Evolutionary conservation across 108 stramenopile species (phyloP), one percentile per base, ranked within the genome.

Genomic region (Bacterosira constricta): DNA sequence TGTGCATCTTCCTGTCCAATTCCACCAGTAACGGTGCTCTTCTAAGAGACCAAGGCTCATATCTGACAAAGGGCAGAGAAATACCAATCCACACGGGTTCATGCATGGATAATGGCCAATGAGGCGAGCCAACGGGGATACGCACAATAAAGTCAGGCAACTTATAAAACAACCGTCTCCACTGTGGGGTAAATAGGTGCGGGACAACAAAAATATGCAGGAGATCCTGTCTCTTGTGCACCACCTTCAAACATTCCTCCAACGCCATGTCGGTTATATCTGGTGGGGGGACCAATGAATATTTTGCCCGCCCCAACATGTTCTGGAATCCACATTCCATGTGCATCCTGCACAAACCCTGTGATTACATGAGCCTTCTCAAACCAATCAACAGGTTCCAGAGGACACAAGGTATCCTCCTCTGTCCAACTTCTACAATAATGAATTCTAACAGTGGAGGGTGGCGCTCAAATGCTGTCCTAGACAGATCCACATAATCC

Each of bases 21-120:
- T 35, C 71, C 64, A 79, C 41, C 62, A 79, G 6, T 9, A 42
- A 0, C 23, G 70, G 38, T 6, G 71, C 35, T 47, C 66, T 15
- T 2, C 37, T 30, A 57, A 67, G 61, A 8, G 44, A 21, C 78
- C 78, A 73, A 3, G 78, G 78, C 32, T 55, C 35, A 39, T 50
- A 26, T 0, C 8, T 12, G 50, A 68, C 50, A n/a, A 79, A 73
- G 32, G 78, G 78, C 2, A 79, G 53, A 27, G 31, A 10, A 29
- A 79, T 38, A 23, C 72, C 78, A 34, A 79, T 25, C 42, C 65
- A 47, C 1, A 79, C 9, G 47, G 78, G 78, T 68, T 73, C 72
- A 50, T 26, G 32, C 78, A 73, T 73, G 4, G 27, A n/a, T 8
- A 29, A 7, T 0, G 72, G 78, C 78, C 78, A 79, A 52, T 39